Percentiles rank a stretch among this genome's conserved stretches.
Evolutionary conservation across 164 flowering plant species (phyloP).

Genomic region (Santalum album): DNA sequence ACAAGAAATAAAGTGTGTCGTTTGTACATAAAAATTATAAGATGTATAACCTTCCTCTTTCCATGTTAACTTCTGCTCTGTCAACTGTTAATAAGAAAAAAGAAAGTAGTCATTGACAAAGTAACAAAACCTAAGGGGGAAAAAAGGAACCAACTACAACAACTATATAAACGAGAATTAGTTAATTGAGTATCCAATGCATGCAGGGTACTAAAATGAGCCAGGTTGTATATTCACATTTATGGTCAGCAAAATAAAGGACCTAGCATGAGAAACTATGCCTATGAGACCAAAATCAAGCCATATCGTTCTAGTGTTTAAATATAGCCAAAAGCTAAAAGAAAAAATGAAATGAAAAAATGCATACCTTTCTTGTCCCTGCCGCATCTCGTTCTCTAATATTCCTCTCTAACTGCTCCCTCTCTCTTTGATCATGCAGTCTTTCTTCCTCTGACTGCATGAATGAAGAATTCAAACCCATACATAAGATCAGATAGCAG

Average conservation of each 20-base stretch:
- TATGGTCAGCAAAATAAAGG: too few species aligned
- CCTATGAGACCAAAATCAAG: too few species aligned
- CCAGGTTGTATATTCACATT: too few species aligned
- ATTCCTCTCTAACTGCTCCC: slow-evolving; percentile 69
- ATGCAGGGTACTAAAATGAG: background rate
- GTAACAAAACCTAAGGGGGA: background rate
- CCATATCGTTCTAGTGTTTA: too few species aligned
- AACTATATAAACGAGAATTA: background rate
- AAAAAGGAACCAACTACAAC: background rate
- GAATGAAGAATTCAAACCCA: slow-evolving; percentile 7
- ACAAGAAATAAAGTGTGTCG: background rate
- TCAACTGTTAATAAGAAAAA: slow-evolving; percentile 38
- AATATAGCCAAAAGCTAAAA: too few species aligned
- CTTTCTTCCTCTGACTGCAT: slow-evolving; percentile 83
- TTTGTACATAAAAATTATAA: background rate
- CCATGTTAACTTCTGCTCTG: slow-evolving; percentile 46
- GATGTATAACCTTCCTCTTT: slow-evolving; percentile 66
- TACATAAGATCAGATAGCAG: too few species aligned
- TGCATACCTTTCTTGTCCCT: slow-evolving; percentile 66
- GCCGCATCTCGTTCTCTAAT: slow-evolving; percentile 82
- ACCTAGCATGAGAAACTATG: too few species aligned
- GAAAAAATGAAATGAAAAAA: background rate
- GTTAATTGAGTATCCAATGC: background rate
- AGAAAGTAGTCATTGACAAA: background rate
- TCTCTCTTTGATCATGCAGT: slow-evolving; percentile 76